Conservation (phyloP, 352 stramenopile species). For the Phytopythium litorale region DNA sequence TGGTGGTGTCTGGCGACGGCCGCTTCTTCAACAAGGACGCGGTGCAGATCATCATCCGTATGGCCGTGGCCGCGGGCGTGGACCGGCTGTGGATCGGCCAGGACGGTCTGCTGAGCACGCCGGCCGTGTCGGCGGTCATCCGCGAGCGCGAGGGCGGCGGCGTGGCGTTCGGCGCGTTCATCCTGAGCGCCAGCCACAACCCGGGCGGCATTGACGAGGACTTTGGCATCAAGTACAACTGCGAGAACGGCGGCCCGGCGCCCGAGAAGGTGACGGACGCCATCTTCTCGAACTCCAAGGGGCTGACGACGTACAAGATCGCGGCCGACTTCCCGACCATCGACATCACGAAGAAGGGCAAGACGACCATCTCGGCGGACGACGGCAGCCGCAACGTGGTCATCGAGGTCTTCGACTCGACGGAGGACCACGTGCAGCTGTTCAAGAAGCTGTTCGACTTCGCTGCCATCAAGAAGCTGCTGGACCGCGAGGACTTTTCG, state of each 20-base stretch:
- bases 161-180: slow-evolving; percentile 94
- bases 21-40: slow-evolving; percentile 92
- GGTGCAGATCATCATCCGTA: slow-evolving; percentile 96
- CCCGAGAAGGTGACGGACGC: slow-evolving; percentile 96
- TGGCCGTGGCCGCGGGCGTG: slow-evolving; percentile 97
- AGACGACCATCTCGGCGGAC: slow-evolving; percentile 71
- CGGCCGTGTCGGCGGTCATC: slow-evolving; percentile 96
- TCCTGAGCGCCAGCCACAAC: slow-evolving; percentile 98
- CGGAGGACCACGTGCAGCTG: slow-evolving; percentile 93
- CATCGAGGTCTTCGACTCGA: slow-evolving; percentile 97
- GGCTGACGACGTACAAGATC: slow-evolving; percentile 95
- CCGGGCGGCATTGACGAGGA: slow-evolving; percentile 97
- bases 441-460: slow-evolving; percentile 99
- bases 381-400: slow-evolving; percentile 90
- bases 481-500: slow-evolving; percentile 91
- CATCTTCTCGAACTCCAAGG: slow-evolving; percentile 95
- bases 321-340: slow-evolving; percentile 77
- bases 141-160: slow-evolving; percentile 91
- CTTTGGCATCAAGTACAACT: slow-evolving; percentile 99
- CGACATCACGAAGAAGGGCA: slow-evolving; percentile 68
- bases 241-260: slow-evolving; percentile 96
- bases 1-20: slow-evolving; percentile 96
- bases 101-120: slow-evolving; percentile 96
- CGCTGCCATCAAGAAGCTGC: slow-evolving; percentile 89
- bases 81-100: slow-evolving; percentile 95